These are phyloP conservation scores for Roridomyces roridus DNA, from an alignment of 768 basidiomycete genomes.

Conservation along the genomic window DNA sequence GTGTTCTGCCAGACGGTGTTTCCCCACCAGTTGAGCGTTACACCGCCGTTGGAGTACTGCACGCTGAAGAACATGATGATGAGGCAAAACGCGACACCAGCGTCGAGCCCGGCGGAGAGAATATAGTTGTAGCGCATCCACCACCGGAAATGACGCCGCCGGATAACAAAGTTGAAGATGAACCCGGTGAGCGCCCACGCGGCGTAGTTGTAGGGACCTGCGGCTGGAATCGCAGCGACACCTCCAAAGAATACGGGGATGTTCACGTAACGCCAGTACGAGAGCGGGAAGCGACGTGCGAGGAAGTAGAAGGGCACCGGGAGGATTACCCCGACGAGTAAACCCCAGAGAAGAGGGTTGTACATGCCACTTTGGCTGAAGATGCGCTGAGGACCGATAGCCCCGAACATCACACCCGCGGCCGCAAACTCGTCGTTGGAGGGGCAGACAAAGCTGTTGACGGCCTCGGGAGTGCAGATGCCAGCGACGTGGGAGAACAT, in stretches of 20 bases:
- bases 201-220: slow-evolving; percentile 23
- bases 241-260: slow-evolving; percentile 83
- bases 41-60: slow-evolving; percentile 49
- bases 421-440: slow-evolving; percentile 69
- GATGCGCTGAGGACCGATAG: slow-evolving; percentile 62
- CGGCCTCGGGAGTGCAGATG: slow-evolving; percentile 68
- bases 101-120: slow-evolving; percentile 60
- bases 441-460: slow-evolving; percentile 72
- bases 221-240: slow-evolving; percentile 77
- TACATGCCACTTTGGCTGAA: slow-evolving; percentile 70
- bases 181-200: too few relatives aligned
- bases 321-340: slow-evolving; percentile 73
- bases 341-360: slow-evolving; percentile 68
- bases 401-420: slow-evolving; percentile 77
- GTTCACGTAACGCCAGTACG: slow-evolving; percentile 75
- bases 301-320: slow-evolving; percentile 86
- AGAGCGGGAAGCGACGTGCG: slow-evolving; percentile 78
- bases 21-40: slow-evolving; percentile 54
- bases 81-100: slow-evolving; percentile 46
- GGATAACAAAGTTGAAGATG: too few relatives aligned
- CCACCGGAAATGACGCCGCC: slow-evolving; percentile 34
- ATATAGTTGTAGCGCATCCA: slow-evolving; percentile 69
- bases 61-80: slow-evolving; percentile 50
- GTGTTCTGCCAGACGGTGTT: slow-evolving; percentile 56
- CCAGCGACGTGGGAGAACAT: slow-evolving; percentile 73